Evolutionary conservation across 73 alveolate species (phyloP), one percentile per base, ranked within the genome.

Genomic region (Paramecium bursaria): DNA sequence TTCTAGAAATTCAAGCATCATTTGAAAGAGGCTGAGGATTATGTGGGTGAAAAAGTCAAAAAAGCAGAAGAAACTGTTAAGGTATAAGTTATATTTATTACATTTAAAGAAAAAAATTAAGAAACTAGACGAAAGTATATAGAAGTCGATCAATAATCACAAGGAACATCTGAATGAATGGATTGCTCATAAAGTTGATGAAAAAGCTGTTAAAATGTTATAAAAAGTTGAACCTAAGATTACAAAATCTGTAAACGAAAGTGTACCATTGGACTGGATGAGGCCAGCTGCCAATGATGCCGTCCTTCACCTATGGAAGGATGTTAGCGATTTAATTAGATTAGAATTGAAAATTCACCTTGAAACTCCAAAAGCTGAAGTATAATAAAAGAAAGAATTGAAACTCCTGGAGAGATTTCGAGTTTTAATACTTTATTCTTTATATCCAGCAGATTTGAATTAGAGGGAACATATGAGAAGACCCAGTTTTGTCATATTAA

Each of bases 381-480:
- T 57, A 1, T 17, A 30, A 31, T n/a, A n/a, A n/a, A n/a, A n/a
- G n/a, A n/a, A n/a, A n/a, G n/a, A n/a, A n/a, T n/a, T n/a, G n/a
- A n/a, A n/a, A n/a, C n/a, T n/a, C n/a, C n/a, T n/a, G n/a, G n/a
- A n/a, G n/a, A n/a, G n/a, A n/a, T 3, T 29, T 2, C 27, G 51
- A 7, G 33, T 5, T 30, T 57, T 57, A n/a, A 57, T 57, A 4
- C 17, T 57, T n/a, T 57, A 57, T 57, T 57, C 76, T 0, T 50
- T 57, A 10, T 57, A 57, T 57, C 76, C 76, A 19, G 76, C 76
- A 10, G 76, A 57, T 57, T 50, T 57, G 7, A 57, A 30, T 2
- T 19, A 27, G 27, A 9, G 50, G 33, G 76, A 57, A 30, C 76
- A 57, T n/a, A 57, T 57, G 76, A 23, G 30, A 10, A 57, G 76